Evolutionary conservation across 1,139 yeast species (phyloP), one percentile per base, ranked within the genome.

Genomic region (Hanseniaspora uvarum): DNA sequence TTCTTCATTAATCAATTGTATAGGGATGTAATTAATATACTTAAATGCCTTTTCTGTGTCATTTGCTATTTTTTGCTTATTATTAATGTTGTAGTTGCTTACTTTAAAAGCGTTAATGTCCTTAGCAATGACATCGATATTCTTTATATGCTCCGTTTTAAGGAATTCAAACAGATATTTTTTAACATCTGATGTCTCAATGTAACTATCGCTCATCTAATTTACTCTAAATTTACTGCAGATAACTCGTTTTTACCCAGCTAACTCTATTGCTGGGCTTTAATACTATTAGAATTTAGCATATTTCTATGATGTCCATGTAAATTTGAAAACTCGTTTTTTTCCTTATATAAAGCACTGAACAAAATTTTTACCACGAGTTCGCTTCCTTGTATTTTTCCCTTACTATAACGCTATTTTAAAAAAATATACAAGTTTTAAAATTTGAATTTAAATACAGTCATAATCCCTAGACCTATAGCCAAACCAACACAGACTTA

Each of bases 21-120:
- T 44, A 14, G 53, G 53, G 18, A 50, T 50, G 39, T 50, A 50
- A 10, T 44, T 50, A 7, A 50, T 43, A 18, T 43, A 50, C 16
- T 50, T 50, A 12, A 24, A 50, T 12, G 28, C 11, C 7, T 21
- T 44, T 7, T 44, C 46, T 11, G 37, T 44, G 18, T 43, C 45
- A 5, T n/a, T 11, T 19, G 33, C 33, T 11, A 37, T 43, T 37
- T n/a, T 19, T 1, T 43, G 18, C 16, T 43, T 33, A 12, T 26
- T 49, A 6, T 26, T 40, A 8, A 41, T 41, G 33, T 50, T 50
- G 40, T 50, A 37, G 36, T 50, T 50, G n/a, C 31, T 30, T 8
- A 50, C 24, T 31, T 36, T 34, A n/a, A 28, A 50, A 1, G 39
- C 30, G 23, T 21, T 21, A 5, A 36, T 21, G 33, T 50, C 46